Conservation (phyloP, 495 filamentous ascomycete genomes). For the Cenococcum geophilum region DNA sequence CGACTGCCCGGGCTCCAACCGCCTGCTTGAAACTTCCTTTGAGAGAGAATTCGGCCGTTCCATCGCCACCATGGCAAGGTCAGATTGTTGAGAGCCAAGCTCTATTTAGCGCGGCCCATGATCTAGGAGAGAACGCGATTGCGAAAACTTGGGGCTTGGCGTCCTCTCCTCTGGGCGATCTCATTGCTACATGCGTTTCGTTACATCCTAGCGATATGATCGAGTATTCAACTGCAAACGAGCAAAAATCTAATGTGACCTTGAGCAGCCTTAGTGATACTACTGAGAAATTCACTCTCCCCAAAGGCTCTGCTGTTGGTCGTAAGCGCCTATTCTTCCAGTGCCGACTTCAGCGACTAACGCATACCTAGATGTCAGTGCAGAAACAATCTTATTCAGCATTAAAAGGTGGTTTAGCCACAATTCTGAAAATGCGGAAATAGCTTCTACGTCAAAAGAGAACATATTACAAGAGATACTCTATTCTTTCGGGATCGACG, state of each 20-base stretch:
- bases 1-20: slow-evolving; percentile 14
- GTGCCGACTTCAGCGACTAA: background rate
- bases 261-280: slow-evolving; percentile 33
- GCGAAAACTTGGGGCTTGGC: slow-evolving; percentile 48
- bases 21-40: slow-evolving; percentile 14
- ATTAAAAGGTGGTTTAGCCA: slow-evolving; percentile 23
- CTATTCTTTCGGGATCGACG: background rate
- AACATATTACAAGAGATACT: slow-evolving; percentile 3
- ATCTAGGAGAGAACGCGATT: slow-evolving; percentile 42
- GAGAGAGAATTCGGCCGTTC: background rate
- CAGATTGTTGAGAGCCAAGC: slow-evolving; percentile 21
- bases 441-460: background rate
- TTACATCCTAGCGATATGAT: slow-evolving; percentile 50
- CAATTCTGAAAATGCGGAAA: slow-evolving; percentile 11
- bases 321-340: background rate
- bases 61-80: slow-evolving; percentile 18
- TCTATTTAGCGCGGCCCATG: slow-evolving; percentile 43
- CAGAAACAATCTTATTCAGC: slow-evolving; percentile 17
- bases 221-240: slow-evolving; percentile 44
- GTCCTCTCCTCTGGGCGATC: slow-evolving; percentile 37
- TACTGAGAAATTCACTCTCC: slow-evolving; percentile 7
- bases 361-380: slow-evolving; percentile 2
- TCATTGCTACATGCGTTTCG: slow-evolving; percentile 42
- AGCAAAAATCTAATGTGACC: slow-evolving; percentile 39
- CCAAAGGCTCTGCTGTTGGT: background rate